Percentiles rank a stretch among this genome's conserved stretches.
Conservation (phyloP, 371 early-diverging fungal genomes). For the Fennellomyces sp. region DNA sequence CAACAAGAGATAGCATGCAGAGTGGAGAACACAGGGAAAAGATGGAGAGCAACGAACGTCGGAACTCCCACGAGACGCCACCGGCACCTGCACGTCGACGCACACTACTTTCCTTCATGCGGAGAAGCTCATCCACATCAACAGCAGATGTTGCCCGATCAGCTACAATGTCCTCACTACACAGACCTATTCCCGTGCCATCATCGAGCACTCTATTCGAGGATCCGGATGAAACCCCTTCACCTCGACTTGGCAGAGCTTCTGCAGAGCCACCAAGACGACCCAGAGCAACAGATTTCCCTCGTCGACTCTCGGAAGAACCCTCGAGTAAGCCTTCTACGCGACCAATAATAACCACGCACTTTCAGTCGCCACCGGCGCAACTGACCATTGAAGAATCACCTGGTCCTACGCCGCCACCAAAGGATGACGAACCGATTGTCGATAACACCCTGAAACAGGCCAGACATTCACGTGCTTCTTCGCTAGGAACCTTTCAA, state of each 20-base stretch:
- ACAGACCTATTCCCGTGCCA: constrained; percentile 28
- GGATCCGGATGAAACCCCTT: constrained; percentile 38
- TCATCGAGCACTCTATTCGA: constrained; percentile 40
- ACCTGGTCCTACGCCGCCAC: neutral
- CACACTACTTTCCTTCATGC: constrained; percentile 34
- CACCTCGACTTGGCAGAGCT: neutral
- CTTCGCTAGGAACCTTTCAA: constrained; percentile 10
- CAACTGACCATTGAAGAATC: neutral
- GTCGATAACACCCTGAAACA: neutral
- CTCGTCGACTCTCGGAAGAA: neutral
- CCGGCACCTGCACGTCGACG: constrained; percentile 19
- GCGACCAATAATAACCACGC: neutral
- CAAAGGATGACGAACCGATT: neutral
- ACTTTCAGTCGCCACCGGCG: neutral
- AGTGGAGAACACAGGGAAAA: neutral
- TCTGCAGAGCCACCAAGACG: constrained; percentile 5
- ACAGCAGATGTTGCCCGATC: constrained; percentile 10
- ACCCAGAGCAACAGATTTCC: neutral
- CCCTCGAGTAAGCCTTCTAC: constrained; percentile 5
- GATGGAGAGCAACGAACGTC: neutral
- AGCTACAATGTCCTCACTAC: neutral
- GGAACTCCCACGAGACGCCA: no score
- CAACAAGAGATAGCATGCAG: neutral
- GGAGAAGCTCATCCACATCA: constrained; percentile 12
- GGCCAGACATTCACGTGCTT: constrained; percentile 5